Conservation (phyloP, 257 asterid species). For the Solanum habrochaites region DNA sequence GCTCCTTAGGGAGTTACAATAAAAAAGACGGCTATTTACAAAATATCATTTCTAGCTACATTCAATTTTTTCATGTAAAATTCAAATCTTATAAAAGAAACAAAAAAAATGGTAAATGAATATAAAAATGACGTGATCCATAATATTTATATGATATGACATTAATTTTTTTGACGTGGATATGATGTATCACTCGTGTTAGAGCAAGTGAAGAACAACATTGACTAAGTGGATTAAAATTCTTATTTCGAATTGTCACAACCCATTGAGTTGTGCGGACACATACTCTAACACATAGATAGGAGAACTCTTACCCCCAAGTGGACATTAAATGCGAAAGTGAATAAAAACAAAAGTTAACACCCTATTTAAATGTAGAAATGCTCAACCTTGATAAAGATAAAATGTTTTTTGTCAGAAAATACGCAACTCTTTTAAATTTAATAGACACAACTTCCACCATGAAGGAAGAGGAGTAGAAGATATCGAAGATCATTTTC, state of each 20-base stretch:
- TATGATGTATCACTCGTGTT: not conserved
- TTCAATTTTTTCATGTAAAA: not conserved
- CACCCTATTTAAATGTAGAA: not conserved
- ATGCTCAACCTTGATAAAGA: not conserved
- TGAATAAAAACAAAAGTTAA: not conserved
- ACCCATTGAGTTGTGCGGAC: not conserved
- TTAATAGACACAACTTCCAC: not conserved
- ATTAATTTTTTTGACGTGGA: not conserved
- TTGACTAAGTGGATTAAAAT: not conserved
- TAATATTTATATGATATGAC: not conserved
- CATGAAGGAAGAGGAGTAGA: not conserved
- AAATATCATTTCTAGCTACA: not conserved
- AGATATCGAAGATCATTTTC: not conserved
- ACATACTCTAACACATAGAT: not conserved
- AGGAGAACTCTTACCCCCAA: not conserved
- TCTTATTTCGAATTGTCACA: not conserved
- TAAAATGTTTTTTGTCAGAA: too few species aligned
- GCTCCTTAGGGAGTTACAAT: not conserved
- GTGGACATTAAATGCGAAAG: not conserved
- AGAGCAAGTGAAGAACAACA: not conserved
- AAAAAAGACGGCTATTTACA: too few species aligned
- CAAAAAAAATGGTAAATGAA: too few species aligned
- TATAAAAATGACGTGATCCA: not conserved
- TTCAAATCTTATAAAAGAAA: not conserved
- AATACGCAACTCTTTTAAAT: not conserved